These are phyloP conservation scores for Pueraria montana DNA, from an alignment of 306 rosid genomes.

Conservation along the genomic window DNA sequence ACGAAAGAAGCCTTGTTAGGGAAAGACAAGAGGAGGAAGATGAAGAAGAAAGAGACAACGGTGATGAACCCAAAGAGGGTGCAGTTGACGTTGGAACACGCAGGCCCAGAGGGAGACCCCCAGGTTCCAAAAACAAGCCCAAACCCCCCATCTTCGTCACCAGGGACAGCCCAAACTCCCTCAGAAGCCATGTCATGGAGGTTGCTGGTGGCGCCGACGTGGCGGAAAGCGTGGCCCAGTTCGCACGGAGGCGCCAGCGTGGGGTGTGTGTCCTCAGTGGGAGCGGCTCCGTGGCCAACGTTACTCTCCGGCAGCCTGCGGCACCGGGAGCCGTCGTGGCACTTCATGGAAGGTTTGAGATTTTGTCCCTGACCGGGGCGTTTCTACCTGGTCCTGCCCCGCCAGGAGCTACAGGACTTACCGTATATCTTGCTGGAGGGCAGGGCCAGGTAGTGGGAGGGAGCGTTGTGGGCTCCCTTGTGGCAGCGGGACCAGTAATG, in stretches of 20 bases:
- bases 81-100: constrained; percentile 80
- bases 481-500: constrained; percentile 94
- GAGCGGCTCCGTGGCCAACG: constrained; percentile 89
- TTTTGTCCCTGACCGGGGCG: constrained; percentile 80
- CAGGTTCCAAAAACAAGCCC: constrained; percentile 92
- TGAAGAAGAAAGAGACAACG: constrained; percentile 57
- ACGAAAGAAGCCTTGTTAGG: constrained; percentile 58
- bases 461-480: constrained; percentile 83
- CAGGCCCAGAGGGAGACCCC: constrained; percentile 88
- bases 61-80: constrained; percentile 79
- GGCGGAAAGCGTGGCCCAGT: constrained; percentile 78
- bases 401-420: constrained; percentile 83
- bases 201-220: constrained; percentile 84
- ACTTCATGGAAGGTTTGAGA: constrained; percentile 92
- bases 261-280: constrained; percentile 94
- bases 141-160: constrained; percentile 91
- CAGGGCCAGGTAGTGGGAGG: constrained; percentile 95
- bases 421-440: constrained; percentile 88
- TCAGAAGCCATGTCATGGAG: constrained; percentile 90
- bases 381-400: constrained; percentile 90
- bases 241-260: constrained; percentile 81
- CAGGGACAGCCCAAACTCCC: constrained; percentile 85
- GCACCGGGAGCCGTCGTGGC: constrained; percentile 83
- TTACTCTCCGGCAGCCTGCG: constrained; percentile 82
- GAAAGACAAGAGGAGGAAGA: constrained; percentile 44